Conservation (phyloP, 2,329 filamentous ascomycete genomes). For the Fulvia fulva region DNA sequence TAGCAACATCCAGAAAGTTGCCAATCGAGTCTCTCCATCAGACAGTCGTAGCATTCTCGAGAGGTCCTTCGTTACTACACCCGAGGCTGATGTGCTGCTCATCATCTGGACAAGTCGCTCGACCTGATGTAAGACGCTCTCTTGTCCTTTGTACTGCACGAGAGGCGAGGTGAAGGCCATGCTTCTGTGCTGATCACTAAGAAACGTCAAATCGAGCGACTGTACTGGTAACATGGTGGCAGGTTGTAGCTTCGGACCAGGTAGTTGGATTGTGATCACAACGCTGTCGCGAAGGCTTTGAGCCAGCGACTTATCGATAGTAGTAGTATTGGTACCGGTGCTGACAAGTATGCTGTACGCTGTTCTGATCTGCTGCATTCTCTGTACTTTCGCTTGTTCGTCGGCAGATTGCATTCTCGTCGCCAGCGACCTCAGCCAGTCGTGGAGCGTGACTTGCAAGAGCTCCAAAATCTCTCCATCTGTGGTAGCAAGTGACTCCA, state of each 20-base stretch:
- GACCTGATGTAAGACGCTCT: slow-evolving; percentile 22
- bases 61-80: slow-evolving; percentile 57
- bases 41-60: slow-evolving; percentile 59
- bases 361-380: slow-evolving; percentile 71
- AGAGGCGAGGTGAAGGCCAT: slow-evolving; percentile 26
- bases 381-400: slow-evolving; percentile 68
- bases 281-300: slow-evolving; percentile 72
- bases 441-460: slow-evolving; percentile 68
- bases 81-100: slow-evolving; percentile 10
- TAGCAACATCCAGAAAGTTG: slow-evolving; percentile 76
- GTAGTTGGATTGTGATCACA: slow-evolving; percentile 42
- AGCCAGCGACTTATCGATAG: slow-evolving; percentile 64
- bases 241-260: slow-evolving; percentile 9
- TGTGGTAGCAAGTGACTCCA: slow-evolving; percentile 61
- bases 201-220: slow-evolving; percentile 15
- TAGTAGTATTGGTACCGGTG: slow-evolving; percentile 60
- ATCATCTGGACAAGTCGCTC: slow-evolving; percentile 36
- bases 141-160: slow-evolving; percentile 27
- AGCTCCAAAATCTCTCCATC: slow-evolving; percentile 60
- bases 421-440: slow-evolving; percentile 77
- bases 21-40: slow-evolving; percentile 57
- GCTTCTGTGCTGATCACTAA: slow-evolving; percentile 11
- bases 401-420: slow-evolving; percentile 80
- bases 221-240: slow-evolving; percentile 18
- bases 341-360: slow-evolving; percentile 63